Conservation (phyloP, 2,329 filamentous ascomycete genomes). For the Fusarium sp. region DNA sequence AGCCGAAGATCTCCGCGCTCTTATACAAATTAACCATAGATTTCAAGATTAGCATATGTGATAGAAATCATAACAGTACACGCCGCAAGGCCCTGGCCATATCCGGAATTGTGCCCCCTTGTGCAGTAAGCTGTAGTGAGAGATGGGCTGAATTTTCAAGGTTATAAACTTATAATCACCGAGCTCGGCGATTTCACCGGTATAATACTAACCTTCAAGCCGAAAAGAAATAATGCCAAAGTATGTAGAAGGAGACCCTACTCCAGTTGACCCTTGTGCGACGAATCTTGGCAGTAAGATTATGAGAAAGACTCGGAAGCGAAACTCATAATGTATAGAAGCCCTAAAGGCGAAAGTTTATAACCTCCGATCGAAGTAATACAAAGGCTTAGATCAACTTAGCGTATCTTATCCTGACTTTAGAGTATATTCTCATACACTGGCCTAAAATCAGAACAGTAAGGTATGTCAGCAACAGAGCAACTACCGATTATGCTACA, state of each 20-base stretch:
- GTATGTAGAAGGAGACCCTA: rapidly evolving
- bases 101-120: rapidly evolving
- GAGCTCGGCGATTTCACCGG: rapidly evolving
- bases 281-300: background rate
- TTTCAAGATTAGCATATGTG: rapidly evolving
- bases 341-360: background rate
- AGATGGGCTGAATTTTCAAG: too few species aligned
- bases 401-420: background rate
- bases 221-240: rapidly evolving
- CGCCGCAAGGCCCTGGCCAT: rapidly evolving
- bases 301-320: rapidly evolving
- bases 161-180: background rate
- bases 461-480: background rate
- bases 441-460: rapidly evolving
- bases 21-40: rapidly evolving
- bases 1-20: background rate
- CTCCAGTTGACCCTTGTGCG: rapidly evolving
- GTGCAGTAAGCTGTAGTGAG: rapidly evolving
- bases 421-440: rapidly evolving
- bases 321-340: rapidly evolving
- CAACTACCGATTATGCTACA: background rate
- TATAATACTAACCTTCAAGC: rapidly evolving
- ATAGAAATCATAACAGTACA: background rate
- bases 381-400: rapidly evolving
- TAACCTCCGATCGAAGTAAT: rapidly evolving